Conservation (phyloP, 129 eudicot species). For the Flaveria linearis region DNA sequence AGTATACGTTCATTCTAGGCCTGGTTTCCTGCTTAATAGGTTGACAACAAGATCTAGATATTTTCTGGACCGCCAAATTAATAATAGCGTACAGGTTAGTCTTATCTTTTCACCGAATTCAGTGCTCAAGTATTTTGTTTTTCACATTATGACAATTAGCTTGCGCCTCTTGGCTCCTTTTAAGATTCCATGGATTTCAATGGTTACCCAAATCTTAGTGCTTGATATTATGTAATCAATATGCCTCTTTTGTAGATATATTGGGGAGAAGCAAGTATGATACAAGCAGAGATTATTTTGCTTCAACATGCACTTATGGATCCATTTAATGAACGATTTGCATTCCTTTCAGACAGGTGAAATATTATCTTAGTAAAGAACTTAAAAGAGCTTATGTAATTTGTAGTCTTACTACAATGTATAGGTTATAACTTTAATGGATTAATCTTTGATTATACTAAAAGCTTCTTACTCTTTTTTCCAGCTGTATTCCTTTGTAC, state of each 20-base stretch:
- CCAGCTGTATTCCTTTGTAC: conserved; percentile 95
- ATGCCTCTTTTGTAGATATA: conserved; percentile 63
- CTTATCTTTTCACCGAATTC: conserved; percentile 9
- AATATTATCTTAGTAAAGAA: conserved; percentile 15
- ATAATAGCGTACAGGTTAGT: conserved; percentile 82
- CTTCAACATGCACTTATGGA: conserved; percentile 79
- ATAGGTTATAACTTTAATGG: background rate
- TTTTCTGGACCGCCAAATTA: conserved; percentile 80
- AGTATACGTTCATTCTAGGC: conserved; percentile 85
- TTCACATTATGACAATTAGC: background rate
- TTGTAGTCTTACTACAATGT: conserved; percentile 6
- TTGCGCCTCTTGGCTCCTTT: background rate
- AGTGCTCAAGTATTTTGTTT: conserved; percentile 8
- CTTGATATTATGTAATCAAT: conserved; percentile 20
- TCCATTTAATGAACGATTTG: conserved; percentile 76
- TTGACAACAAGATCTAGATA: conserved; percentile 72
- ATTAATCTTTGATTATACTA: conserved; percentile 8
- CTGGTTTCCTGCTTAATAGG: conserved; percentile 78
- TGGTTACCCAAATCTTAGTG: background rate
- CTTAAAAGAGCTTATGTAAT: background rate
- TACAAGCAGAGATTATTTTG: conserved; percentile 86
- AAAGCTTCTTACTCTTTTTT: conserved; percentile 26
- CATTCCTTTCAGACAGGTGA: conserved; percentile 92
- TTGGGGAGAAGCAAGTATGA: conserved; percentile 99
- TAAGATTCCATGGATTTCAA: background rate